Conservation (phyloP, 2,329 filamentous ascomycete species). For the Colletotrichum filicis region DNA sequence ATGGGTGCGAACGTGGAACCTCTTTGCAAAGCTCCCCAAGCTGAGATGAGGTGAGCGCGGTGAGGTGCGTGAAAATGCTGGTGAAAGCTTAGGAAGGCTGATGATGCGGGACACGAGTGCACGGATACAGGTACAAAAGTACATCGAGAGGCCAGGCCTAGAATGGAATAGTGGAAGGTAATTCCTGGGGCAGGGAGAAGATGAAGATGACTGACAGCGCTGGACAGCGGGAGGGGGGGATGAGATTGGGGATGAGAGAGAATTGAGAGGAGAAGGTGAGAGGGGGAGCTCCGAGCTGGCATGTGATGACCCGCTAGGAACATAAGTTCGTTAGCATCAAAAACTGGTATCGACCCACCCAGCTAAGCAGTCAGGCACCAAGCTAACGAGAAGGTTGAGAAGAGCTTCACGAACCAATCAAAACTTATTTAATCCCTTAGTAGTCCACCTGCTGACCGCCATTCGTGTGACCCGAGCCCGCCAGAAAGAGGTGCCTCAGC, state of each 20-base stretch:
- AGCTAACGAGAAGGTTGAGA: background rate
- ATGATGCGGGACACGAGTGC: conserved; percentile 20
- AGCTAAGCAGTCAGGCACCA: background rate
- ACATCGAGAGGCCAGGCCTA: conserved; percentile 27
- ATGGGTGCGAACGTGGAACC: conserved; percentile 15
- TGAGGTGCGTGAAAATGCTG: conserved; percentile 5
- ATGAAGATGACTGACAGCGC: conserved; percentile 23
- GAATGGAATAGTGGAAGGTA: conserved; percentile 25
- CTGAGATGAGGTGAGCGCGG: background rate
- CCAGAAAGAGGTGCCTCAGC: background rate
- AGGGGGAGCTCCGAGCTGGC: conserved; percentile 18
- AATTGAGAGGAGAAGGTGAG: background rate
- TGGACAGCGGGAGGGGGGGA: conserved; percentile 27
- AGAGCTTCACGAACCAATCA: background rate
- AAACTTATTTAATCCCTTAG: background rate
- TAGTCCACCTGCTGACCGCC: conserved; percentile 11
- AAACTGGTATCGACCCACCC: background rate
- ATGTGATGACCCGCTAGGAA: conserved; percentile 36
- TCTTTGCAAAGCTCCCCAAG: conserved; percentile 9
- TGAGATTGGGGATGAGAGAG: conserved; percentile 6
- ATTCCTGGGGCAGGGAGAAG: conserved; percentile 25
- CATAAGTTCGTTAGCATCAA: conserved; percentile 11
- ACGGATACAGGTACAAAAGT: conserved; percentile 11
- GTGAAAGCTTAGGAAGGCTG: conserved; percentile 28
- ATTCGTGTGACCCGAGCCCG: background rate